Percentiles rank a stretch among this genome's conserved stretches.
phyloP scores from a whole-genome alignment of 2,329 filamentous ascomycete species.

The Nothophoma quercina region DNA sequence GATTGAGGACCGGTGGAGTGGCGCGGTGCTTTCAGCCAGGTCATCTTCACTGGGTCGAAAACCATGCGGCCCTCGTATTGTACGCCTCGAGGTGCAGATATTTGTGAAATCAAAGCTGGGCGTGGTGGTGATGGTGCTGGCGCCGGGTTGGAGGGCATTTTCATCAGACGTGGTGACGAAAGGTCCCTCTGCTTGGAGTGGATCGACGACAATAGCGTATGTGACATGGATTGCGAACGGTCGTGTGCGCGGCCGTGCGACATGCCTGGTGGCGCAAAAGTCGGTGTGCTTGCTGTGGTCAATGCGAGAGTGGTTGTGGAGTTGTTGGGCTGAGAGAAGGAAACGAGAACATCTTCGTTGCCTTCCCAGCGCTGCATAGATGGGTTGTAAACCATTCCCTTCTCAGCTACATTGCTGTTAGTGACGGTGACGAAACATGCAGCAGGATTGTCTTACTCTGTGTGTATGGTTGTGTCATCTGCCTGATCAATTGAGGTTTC shows the following conservation, averaged over 20 bases:
- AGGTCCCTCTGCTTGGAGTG: slow-evolving; percentile 52
- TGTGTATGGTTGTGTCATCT: slow-evolving; percentile 76
- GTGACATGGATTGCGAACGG: slow-evolving; percentile 50
- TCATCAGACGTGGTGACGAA: slow-evolving; percentile 41
- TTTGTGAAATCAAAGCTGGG: slow-evolving; percentile 89
- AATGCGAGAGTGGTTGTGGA: slow-evolving; percentile 57
- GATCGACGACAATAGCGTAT: slow-evolving; percentile 49
- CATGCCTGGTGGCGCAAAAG: slow-evolving; percentile 46
- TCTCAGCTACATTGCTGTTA: slow-evolving; percentile 67
- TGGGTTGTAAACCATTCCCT: slow-evolving; percentile 97
- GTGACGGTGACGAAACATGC: slow-evolving; percentile 10
- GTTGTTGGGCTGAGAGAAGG: slow-evolving; percentile 66
- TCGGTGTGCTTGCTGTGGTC: slow-evolving; percentile 50
- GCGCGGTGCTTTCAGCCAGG: slow-evolving; percentile 81
- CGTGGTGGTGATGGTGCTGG: slow-evolving; percentile 59
- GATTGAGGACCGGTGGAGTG: slow-evolving; percentile 42
- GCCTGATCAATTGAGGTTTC: slow-evolving; percentile 90
- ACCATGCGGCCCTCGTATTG: slow-evolving; percentile 98
- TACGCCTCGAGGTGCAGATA: slow-evolving; percentile 79
- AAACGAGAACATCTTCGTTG: slow-evolving; percentile 83
- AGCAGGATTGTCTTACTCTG: slow-evolving; percentile 70
- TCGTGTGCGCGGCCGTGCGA: slow-evolving; percentile 42
- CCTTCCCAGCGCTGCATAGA: slow-evolving; percentile 90
- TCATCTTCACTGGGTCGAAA: slow-evolving; percentile 96
- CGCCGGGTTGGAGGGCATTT: slow-evolving; percentile 51